These are phyloP conservation scores for Dipteronia sinensis DNA, from an alignment of 345 rosid species.

Conservation along the genomic window DNA sequence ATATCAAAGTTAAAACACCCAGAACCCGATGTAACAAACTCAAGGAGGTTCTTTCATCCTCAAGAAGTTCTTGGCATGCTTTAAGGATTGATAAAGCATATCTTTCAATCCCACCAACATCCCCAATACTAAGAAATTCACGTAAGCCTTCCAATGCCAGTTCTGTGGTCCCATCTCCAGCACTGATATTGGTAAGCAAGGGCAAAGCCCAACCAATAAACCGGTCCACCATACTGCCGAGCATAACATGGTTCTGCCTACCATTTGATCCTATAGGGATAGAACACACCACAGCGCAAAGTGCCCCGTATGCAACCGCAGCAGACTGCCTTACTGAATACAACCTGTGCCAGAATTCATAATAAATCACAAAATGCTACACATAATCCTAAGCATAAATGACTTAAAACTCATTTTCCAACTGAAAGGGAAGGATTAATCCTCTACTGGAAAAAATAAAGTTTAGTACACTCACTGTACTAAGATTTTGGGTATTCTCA, in stretches of 20 bases:
- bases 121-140: conserved; percentile 80
- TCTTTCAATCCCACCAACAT: conserved; percentile 74
- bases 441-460: neutral
- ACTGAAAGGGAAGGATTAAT: neutral
- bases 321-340: conserved; percentile 73
- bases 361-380: neutral
- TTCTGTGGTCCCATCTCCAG: conserved; percentile 68
- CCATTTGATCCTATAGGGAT: conserved; percentile 70
- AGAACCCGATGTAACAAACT: conserved; percentile 64
- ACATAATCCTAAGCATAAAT: neutral
- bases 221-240: conserved; percentile 73
- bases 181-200: conserved; percentile 63
- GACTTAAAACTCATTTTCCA: neutral
- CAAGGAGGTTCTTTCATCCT: conserved; percentile 91
- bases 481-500: neutral
- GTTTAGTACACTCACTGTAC: neutral
- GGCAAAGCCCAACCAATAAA: conserved; percentile 87
- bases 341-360: conserved; percentile 48
- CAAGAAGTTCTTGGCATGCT: conserved; percentile 84
- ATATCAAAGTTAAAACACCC: conserved; percentile 67
- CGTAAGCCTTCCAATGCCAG: conserved; percentile 72
- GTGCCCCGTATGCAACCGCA: conserved; percentile 70
- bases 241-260: conserved; percentile 77
- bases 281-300: conserved; percentile 73
- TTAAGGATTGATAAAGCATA: conserved; percentile 74